Evolutionary conservation across 2,329 filamentous ascomycete genomes (phyloP).

Genomic region (Trichoderma gracile): DNA sequence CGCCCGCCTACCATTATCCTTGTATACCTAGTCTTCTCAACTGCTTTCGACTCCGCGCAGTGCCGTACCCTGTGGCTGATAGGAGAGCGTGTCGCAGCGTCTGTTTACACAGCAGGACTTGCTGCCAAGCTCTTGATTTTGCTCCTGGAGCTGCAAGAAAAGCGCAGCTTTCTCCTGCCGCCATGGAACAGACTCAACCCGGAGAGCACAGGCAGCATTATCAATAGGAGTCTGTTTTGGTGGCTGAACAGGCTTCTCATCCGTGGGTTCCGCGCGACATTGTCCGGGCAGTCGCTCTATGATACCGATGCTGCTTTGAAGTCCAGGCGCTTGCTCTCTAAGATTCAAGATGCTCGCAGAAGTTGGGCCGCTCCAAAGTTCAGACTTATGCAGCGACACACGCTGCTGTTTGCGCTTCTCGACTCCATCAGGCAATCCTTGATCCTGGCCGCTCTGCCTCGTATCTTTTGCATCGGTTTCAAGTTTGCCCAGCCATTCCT

Average conservation of each 20-base stretch:
- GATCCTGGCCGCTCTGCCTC: constrained; percentile 31
- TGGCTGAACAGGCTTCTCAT: constrained; percentile 38
- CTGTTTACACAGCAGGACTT: constrained; percentile 33
- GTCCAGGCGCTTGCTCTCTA: constrained; percentile 25
- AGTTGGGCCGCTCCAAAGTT: neutral
- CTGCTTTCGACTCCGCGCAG: constrained; percentile 36
- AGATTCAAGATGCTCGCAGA: constrained; percentile 15
- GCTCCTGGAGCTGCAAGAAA: constrained; percentile 36
- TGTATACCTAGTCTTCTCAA: constrained; percentile 35
- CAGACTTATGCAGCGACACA: neutral
- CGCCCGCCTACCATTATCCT: constrained; percentile 37
- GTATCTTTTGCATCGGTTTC: constrained; percentile 34
- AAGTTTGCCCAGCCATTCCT: constrained; percentile 38
- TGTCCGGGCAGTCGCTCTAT: constrained; percentile 27
- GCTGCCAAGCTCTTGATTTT: constrained; percentile 35
- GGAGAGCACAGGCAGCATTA: constrained; percentile 39
- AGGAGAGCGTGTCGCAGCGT: constrained; percentile 29
- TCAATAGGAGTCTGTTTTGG: constrained; percentile 39
- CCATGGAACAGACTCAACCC: constrained; percentile 31
- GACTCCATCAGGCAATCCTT: constrained; percentile 23
- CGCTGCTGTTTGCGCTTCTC: constrained; percentile 19
- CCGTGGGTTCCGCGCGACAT: constrained; percentile 28
- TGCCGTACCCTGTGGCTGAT: constrained; percentile 39
- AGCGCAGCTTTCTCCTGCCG: constrained; percentile 31
- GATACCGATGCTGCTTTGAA: constrained; percentile 26